phyloP scores from a whole-genome alignment of 73 alveolate genomes.

The Symbiodinium pilosum region DNA sequence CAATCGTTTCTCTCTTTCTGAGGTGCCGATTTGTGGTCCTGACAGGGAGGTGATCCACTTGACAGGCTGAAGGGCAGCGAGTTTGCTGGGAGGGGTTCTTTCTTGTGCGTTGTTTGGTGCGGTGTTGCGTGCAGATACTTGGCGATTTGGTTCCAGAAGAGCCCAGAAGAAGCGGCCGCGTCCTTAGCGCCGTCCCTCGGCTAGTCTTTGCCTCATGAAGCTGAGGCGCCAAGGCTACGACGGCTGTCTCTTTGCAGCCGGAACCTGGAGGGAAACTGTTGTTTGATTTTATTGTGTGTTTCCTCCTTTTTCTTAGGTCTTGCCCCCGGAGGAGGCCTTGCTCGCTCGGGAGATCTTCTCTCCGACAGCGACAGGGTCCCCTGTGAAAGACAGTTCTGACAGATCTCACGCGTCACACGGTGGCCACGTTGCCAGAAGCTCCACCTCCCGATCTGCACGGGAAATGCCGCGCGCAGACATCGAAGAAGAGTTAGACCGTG shows the following conservation, averaged over 20 bases:
- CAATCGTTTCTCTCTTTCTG: background rate
- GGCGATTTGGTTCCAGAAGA: background rate
- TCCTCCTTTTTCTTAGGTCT: background rate
- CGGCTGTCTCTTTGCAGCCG: slow-evolving; percentile 34
- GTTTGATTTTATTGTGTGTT: no score
- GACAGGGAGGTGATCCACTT: slow-evolving; percentile 18
- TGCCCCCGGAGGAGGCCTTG: slow-evolving; percentile 4
- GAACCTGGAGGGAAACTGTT: background rate
- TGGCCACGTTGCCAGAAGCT: background rate
- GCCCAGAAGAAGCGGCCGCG: background rate
- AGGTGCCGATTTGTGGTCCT: slow-evolving; percentile 63
- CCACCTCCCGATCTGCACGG: background rate
- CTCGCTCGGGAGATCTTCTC: background rate
- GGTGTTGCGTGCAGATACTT: background rate
- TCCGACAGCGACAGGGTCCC: background rate
- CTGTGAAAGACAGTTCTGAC: background rate
- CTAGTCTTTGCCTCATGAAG: background rate
- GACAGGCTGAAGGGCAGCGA: background rate
- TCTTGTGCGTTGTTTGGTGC: no score
- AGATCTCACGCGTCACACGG: background rate
- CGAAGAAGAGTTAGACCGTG: no score
- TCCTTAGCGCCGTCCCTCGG: no score
- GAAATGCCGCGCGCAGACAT: no score
- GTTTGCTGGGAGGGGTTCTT: background rate
- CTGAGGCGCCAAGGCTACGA: background rate